A percentile compares a stretch with the other conserved stretches of the same genome.
Conservation (phyloP, 441 rosid species). For the Eutrema salsugineum region DNA sequence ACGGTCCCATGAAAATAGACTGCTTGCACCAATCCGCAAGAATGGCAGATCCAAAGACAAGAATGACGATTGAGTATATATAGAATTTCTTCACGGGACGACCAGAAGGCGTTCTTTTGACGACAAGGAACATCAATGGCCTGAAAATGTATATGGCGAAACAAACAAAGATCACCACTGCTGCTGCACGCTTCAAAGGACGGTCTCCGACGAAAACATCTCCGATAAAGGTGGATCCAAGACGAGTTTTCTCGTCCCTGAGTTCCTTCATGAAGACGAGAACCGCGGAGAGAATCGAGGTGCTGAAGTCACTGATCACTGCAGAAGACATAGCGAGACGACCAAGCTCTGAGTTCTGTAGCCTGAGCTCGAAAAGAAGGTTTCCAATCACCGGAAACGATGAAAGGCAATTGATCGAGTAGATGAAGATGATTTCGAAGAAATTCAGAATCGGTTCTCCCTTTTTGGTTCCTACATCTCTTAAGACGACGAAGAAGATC, state of each 20-base stretch:
- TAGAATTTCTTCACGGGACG: constrained; percentile 26
- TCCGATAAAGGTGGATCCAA: constrained; percentile 23
- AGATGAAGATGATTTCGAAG: constrained; percentile 7
- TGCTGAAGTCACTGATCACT: constrained; percentile 26
- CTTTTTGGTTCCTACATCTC: constrained; percentile 7
- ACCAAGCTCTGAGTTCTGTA: constrained; percentile 64
- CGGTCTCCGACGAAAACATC: constrained; percentile 22
- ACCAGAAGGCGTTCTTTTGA: constrained; percentile 41
- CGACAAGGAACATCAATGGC: constrained; percentile 41
- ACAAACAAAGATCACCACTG: not conserved
- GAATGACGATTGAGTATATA: constrained; percentile 10
- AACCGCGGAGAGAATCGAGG: not conserved
- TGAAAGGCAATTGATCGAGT: constrained; percentile 29
- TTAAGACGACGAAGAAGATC: not conserved
- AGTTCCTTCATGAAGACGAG: constrained; percentile 14
- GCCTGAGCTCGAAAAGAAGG: constrained; percentile 51
- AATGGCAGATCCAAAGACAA: constrained; percentile 17
- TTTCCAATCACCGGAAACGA: constrained; percentile 45
- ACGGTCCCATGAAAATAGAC: constrained; percentile 30
- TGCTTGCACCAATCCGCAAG: constrained; percentile 2
- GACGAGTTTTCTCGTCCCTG: constrained; percentile 14
- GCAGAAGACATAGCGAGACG: constrained; percentile 48
- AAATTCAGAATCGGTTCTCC: not conserved
- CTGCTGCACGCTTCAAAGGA: constrained; percentile 15
- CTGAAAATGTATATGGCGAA: constrained; percentile 23